Evolutionary conservation across 495 filamentous ascomycete genomes (phyloP).

Genomic region (Xanthoparmelia taractica): DNA sequence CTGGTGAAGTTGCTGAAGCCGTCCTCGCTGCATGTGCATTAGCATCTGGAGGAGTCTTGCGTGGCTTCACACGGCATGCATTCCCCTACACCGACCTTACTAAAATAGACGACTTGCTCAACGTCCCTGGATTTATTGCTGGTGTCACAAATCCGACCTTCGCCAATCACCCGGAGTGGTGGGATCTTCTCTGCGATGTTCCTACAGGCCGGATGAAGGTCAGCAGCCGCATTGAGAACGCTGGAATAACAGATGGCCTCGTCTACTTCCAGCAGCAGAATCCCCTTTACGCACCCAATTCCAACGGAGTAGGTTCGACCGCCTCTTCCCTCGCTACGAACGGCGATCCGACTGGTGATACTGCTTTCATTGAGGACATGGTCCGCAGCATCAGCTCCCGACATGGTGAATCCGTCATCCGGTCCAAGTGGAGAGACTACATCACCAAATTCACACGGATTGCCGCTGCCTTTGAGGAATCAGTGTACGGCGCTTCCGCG

Average conservation of each 20-base stretch:
- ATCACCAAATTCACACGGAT: conserved; percentile 84
- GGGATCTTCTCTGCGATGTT: conserved; percentile 93
- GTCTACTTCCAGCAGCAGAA: conserved; percentile 79
- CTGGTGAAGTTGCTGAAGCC: conserved; percentile 89
- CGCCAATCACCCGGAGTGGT: conserved; percentile 92
- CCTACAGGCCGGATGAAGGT: conserved; percentile 91
- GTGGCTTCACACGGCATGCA: conserved; percentile 93
- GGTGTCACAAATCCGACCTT: conserved; percentile 97
- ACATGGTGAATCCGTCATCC: conserved; percentile 82
- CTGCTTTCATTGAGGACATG: conserved; percentile 80
- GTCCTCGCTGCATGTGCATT: conserved; percentile 90
- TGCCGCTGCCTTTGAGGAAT: conserved; percentile 89
- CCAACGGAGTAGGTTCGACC: conserved; percentile 22
- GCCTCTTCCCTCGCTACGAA: conserved; percentile 37
- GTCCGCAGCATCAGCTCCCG: conserved; percentile 72
- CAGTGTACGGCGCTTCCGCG: conserved; percentile 82
- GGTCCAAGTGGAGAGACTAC: conserved; percentile 85
- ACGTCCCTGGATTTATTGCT: conserved; percentile 94
- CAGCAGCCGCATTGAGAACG: conserved; percentile 67
- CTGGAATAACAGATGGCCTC: conserved; percentile 71
- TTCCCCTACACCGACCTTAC: conserved; percentile 98
- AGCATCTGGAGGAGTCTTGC: conserved; percentile 86
- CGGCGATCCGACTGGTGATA: conserved; percentile 76
- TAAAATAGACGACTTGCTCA: conserved; percentile 92
- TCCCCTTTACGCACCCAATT: conserved; percentile 44